These are phyloP conservation scores for Fragaria iinumae DNA, from an alignment of 306 rosid genomes.

Conservation along the genomic window DNA sequence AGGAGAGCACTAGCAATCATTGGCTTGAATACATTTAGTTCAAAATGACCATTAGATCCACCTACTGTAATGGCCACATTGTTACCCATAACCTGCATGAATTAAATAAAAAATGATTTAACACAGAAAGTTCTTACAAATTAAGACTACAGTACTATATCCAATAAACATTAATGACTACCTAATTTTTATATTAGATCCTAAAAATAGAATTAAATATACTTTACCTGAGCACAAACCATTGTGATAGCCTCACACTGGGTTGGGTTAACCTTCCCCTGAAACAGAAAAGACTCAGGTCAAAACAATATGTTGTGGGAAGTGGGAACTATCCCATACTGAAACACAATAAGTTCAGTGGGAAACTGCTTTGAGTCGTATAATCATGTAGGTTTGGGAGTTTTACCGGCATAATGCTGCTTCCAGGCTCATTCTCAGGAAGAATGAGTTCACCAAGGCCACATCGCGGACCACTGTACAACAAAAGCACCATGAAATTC, in stretches of 20 bases:
- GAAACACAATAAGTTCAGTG: too few species aligned
- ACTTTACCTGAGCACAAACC: slow-evolving; percentile 97
- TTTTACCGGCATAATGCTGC: slow-evolving; percentile 99
- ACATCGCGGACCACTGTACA: slow-evolving; percentile 91
- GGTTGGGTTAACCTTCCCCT: slow-evolving; percentile 99
- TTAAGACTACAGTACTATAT: background rate
- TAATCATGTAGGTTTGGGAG: slow-evolving; percentile 24
- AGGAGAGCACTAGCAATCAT: slow-evolving; percentile 81
- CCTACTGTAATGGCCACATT: slow-evolving; percentile 91
- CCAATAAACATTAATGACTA: background rate
- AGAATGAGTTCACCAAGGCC: slow-evolving; percentile 99
- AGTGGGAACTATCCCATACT: too few species aligned
- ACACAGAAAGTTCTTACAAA: background rate
- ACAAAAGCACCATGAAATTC: slow-evolving; percentile 27
- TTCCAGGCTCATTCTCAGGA: slow-evolving; percentile 99
- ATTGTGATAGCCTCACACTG: slow-evolving; percentile 99
- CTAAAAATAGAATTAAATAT: background rate
- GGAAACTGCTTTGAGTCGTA: background rate
- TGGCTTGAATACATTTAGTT: slow-evolving; percentile 95
- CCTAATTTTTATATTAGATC: slow-evolving; percentile 12
- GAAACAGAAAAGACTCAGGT: slow-evolving; percentile 35
- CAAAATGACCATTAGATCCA: slow-evolving; percentile 98
- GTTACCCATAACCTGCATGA: slow-evolving; percentile 91
- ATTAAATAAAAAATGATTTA: background rate
- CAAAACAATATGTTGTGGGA: slow-evolving; percentile 18